phyloP scores from a whole-genome alignment of 2,329 filamentous ascomycete species.

The Exophiala mesophila region DNA sequence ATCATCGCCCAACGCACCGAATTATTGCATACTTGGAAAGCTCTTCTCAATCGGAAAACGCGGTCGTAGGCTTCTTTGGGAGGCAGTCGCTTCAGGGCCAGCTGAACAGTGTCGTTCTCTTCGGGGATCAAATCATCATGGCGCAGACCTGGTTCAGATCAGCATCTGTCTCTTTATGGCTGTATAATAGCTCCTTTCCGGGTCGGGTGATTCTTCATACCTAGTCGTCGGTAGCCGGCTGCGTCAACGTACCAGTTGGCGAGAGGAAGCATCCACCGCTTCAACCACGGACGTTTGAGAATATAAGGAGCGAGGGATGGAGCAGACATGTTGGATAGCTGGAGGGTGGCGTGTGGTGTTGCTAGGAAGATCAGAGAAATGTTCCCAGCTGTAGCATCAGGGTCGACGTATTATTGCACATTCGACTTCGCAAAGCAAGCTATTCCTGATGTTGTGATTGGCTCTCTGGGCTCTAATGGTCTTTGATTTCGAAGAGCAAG shows the following conservation, averaged over 20 bases:
- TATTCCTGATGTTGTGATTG: not conserved
- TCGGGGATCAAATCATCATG: slow-evolving; percentile 93
- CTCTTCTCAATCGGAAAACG: slow-evolving; percentile 92
- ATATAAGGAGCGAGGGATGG: slow-evolving; percentile 71
- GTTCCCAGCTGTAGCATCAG: not conserved
- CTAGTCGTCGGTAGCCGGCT: slow-evolving; percentile 87
- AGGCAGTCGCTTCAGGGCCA: slow-evolving; percentile 83
- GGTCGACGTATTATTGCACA: not conserved
- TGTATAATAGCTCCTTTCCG: too few relatives aligned
- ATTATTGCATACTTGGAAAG: slow-evolving; percentile 65
- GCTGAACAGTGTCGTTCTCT: slow-evolving; percentile 80
- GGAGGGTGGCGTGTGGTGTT: not conserved
- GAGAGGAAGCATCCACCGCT: slow-evolving; percentile 71
- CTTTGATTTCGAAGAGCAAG: not conserved
- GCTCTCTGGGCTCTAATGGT: too few relatives aligned
- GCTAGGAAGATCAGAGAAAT: not conserved
- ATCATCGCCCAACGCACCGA: not conserved
- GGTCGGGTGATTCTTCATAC: too few relatives aligned
- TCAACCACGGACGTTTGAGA: slow-evolving; percentile 79
- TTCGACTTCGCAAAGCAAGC: not conserved
- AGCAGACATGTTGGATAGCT: slow-evolving; percentile 58
- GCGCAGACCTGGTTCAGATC: slow-evolving; percentile 55
- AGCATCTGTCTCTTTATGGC: too few relatives aligned
- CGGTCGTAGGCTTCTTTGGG: slow-evolving; percentile 93
- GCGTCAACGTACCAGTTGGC: slow-evolving; percentile 85